Base-by-base conservation (phyloP, 306 rosid genomes). In the Pyrus betulifolia region DNA sequence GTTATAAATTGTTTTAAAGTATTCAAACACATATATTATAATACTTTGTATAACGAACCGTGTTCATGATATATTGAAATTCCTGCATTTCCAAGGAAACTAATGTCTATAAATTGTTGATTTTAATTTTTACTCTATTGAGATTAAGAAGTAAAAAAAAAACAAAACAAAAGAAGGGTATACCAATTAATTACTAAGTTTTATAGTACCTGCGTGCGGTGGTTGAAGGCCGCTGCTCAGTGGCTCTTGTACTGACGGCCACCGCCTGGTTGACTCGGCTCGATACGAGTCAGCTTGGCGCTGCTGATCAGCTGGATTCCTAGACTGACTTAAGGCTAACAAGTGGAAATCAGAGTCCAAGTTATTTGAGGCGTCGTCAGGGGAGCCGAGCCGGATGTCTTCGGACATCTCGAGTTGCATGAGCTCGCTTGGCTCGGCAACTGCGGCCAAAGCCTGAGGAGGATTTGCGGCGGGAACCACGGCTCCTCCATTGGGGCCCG, bases 351-450 rank as follows among this genome's bases (percentile, higher is more conserved):
- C 93, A 0, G 97, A 87, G 70, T 91, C 93, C 42, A 90, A 33
- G 66, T 89, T 89, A 49, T 92, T 92, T 0, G 97, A 92, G 1
- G 87, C 93, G 40, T 92, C 97, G 9, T 92, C 93, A 0, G 97
- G 97, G 14, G 98, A 95, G 9, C 97, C 97, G 0, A 95, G 83
- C 21, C 93, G 86, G 30, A 92, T 95, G 21, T 92, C 97, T 71
- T 95, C 97, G 0, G 95, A 82, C 91, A 89, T 87, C 65, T 95
- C 97, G 3, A 92, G 44, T 58, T 90, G 97, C 96, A 95, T 92
- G 12, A 92, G 71, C 80, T 95, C 97, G 49, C 93, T 92, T 0
- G 96, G 87, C 63, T 94, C 92, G 0, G 82, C 81, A 8, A 62
- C 72, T 0, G 69, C 46, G 2, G 74, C 73, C 0, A 35, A 35